These are phyloP conservation scores for Rhizophagus prolifer DNA, from an alignment of 192 early-diverging fungal species.

Conservation along the genomic window DNA sequence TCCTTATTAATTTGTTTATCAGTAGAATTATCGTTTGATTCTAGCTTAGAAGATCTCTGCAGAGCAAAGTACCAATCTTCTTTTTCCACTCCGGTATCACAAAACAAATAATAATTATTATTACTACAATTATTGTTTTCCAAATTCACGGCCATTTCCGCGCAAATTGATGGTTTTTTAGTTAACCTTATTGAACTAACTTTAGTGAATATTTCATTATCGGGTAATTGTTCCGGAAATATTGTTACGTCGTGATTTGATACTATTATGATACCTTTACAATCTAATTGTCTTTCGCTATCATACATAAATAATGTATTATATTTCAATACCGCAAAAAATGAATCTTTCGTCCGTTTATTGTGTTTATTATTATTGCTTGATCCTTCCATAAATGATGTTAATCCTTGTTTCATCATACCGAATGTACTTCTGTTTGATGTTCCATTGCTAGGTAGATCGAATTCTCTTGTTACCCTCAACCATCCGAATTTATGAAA, in stretches of 20 bases:
- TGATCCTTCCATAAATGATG: conserved; percentile 16
- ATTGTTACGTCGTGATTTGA: conserved; percentile 64
- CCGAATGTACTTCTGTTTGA: not conserved
- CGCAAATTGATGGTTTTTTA: conserved; percentile 28
- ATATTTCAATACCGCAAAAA: conserved; percentile 71
- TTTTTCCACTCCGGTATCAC: conserved; percentile 69
- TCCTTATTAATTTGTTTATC: conserved; percentile 37
- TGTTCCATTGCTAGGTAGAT: not conserved
- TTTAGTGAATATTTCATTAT: conserved; percentile 63
- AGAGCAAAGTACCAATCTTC: conserved; percentile 90
- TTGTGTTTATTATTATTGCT: not conserved
- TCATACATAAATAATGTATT: conserved; percentile 80
- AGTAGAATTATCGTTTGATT: conserved; percentile 20
- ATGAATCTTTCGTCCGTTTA: conserved; percentile 48
- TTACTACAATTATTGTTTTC: conserved; percentile 30
- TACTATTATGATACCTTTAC: conserved; percentile 68
- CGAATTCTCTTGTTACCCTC: conserved; percentile 14
- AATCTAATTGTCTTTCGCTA: conserved; percentile 69
- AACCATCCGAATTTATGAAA: conserved; percentile 23
- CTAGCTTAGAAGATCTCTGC: conserved; percentile 53
- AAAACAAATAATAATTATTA: conserved; percentile 55
- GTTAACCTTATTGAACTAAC: conserved; percentile 53
- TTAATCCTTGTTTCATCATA: conserved; percentile 21
- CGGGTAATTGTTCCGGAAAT: conserved; percentile 47
- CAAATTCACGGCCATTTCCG: conserved; percentile 30